A percentile compares a stretch with the other conserved stretches of the same genome.
Conservation (phyloP, 2,329 filamentous ascomycete genomes). For the Cladosporium colombiae region DNA sequence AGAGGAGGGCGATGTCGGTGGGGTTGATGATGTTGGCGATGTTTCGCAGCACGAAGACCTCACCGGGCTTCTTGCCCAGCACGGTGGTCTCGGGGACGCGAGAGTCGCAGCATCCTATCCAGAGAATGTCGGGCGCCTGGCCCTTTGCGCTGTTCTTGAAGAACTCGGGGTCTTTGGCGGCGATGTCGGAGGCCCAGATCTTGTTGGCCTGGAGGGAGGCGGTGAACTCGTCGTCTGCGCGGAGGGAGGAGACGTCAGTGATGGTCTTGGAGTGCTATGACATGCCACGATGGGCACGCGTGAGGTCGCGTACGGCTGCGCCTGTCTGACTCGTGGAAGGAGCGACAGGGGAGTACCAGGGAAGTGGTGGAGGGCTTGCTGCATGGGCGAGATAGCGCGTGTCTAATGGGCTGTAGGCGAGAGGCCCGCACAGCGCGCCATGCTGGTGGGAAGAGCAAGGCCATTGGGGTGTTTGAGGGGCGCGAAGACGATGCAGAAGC, state of each 20-base stretch:
- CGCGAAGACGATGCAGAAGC: not conserved
- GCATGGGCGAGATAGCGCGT: slow-evolving; percentile 8
- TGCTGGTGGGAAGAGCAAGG: not conserved
- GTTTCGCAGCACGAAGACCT: slow-evolving; percentile 88
- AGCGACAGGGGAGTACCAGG: slow-evolving; percentile 13
- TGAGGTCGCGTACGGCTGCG: slow-evolving; percentile 12
- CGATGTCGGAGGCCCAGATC: slow-evolving; percentile 67
- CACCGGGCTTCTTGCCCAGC: slow-evolving; percentile 74
- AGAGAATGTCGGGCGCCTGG: slow-evolving; percentile 69
- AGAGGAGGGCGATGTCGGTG: slow-evolving; percentile 72
- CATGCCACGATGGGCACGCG: not conserved
- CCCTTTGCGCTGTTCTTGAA: slow-evolving; percentile 68
- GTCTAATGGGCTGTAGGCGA: slow-evolving; percentile 1
- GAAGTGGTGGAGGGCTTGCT: slow-evolving; percentile 9
- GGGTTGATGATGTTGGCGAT: slow-evolving; percentile 80
- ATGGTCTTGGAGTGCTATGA: not conserved
- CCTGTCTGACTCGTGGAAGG: slow-evolving; percentile 17
- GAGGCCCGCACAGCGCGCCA: slow-evolving; percentile 15
- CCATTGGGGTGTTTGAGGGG: slow-evolving; percentile 14
- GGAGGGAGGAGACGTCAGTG: slow-evolving; percentile 6
- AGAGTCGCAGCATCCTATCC: slow-evolving; percentile 86
- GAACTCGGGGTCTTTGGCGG: slow-evolving; percentile 67
- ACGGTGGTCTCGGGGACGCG: slow-evolving; percentile 82
- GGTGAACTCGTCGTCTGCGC: slow-evolving; percentile 31
- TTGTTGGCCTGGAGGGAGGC: slow-evolving; percentile 67